phyloP scores from a whole-genome alignment of 2,329 filamentous ascomycete genomes.

The Botrytis byssoidea region DNA sequence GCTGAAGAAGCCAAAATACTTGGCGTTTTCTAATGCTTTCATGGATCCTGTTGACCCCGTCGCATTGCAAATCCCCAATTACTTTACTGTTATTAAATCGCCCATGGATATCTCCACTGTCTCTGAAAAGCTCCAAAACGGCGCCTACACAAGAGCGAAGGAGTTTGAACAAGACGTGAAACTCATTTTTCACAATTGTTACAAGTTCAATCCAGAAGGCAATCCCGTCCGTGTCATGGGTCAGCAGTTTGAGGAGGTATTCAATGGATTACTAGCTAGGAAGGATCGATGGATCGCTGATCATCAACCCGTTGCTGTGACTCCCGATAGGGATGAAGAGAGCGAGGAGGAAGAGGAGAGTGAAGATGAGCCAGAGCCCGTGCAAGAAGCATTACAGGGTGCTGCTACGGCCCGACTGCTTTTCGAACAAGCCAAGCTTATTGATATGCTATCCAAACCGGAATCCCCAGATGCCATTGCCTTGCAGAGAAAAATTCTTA shows the following conservation, averaged over 20 bases:
- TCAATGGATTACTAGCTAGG: conserved; percentile 71
- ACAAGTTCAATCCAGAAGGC: conserved; percentile 81
- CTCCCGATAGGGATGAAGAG: conserved; percentile 63
- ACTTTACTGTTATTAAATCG: conserved; percentile 91
- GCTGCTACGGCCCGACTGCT: conserved; percentile 48
- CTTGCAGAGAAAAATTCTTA: conserved; percentile 54
- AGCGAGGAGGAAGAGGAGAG: conserved; percentile 60
- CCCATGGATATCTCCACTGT: conserved; percentile 95
- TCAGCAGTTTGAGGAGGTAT: conserved; percentile 70
- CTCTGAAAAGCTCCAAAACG: conserved; percentile 69
- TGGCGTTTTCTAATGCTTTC: conserved; percentile 69
- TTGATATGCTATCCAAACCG: conserved; percentile 51
- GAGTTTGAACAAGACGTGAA: conserved; percentile 83
- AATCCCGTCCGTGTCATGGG: conserved; percentile 74
- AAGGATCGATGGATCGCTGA: conserved; percentile 80
- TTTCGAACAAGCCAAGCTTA: conserved; percentile 58
- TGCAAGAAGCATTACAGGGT: conserved; percentile 38
- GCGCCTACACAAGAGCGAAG: conserved; percentile 77
- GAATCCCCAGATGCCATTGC: conserved; percentile 46
- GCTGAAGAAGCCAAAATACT: conserved; percentile 71
- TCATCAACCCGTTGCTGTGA: conserved; percentile 64
- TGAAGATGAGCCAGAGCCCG: conserved; percentile 45
- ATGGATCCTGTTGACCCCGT: conserved; percentile 86
- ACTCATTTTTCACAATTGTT: conserved; percentile 86
- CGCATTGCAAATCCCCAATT: conserved; percentile 87